Base-by-base conservation (phyloP, 768 basidiomycete genomes). In the Podaxis sp. region DNA sequence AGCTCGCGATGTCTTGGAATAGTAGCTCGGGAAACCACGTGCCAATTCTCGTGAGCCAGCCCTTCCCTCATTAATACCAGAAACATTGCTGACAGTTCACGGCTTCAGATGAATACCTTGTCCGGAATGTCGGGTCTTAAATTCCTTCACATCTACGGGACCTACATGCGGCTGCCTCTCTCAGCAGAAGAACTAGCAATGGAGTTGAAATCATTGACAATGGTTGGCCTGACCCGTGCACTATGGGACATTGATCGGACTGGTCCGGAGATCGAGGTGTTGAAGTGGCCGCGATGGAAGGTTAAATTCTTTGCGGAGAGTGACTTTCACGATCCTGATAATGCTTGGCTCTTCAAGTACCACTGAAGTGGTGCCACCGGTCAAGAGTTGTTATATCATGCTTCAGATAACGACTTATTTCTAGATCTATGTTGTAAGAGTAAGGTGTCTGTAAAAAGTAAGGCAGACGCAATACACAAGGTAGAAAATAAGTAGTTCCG, bases 321-420 rank as follows among this genome's bases (percentile, higher is more conserved):
- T 51, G 79, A 79, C 60, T 79, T 80, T 59, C 52, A 66, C 1
- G 70, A 66, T 63, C 51, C 60, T 4, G 79, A 79, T 63, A 69
- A 77, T 52, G 72, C 73, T 40, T 80, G 79, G 79, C 67, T 80
- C 50, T 76, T 78, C 69, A 72, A 73, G 62, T 77, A 78, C 61
- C 71, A 72, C 53, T 75, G 53, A 70, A 59, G 8, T 8, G 33
- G 33, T 9, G 33, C 33, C 33, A 9, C 15, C 7, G 3, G n/a
- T 17, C 7, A 8, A 8, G 17, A 12, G 12, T 41, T 7, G n/a
- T n/a, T 1, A 46, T 2, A 46, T n/a, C 33, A 33, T 46, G 43
- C 43, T 46, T 3, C 15, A 46, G 43, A 7, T 43, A 46, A 17
- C 7, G 43, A 15, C 33, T 33, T 33, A 1, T 29, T 29, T 29